Percentiles rank a stretch among this genome's conserved stretches.
phyloP scores from a whole-genome alignment of 371 early-diverging fungal genomes.

The Haplosporangium sp. region DNA sequence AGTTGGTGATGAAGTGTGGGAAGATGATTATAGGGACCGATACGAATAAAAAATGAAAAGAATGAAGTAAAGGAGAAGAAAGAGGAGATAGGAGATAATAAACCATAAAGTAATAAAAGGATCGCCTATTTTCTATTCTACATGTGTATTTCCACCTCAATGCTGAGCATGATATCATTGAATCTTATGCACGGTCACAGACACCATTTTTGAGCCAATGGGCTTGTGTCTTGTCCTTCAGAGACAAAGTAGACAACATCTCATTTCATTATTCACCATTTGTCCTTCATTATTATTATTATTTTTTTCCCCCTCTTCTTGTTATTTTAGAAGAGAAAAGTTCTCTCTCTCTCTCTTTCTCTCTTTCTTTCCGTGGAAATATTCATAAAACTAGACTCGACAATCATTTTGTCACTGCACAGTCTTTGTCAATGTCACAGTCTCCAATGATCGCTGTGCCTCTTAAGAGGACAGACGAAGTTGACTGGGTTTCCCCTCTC shows the following conservation, averaged over 20 bases:
- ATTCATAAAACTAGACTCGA: background rate
- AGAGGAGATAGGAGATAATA: background rate
- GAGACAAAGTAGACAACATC: no score
- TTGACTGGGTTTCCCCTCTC: conserved; percentile 88
- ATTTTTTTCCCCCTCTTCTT: no score
- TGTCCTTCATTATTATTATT: no score
- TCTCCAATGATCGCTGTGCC: conserved; percentile 63
- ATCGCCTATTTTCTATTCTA: no score
- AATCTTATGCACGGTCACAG: no score
- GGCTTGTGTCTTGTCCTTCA: no score
- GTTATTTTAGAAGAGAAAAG: background rate
- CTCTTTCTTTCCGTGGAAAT: background rate
- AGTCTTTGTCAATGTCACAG: conserved; percentile 37
- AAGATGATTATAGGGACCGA: background rate
- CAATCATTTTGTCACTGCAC: background rate
- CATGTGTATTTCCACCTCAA: no score
- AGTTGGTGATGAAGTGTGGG: background rate
- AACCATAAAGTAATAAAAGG: no score
- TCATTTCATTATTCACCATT: no score
- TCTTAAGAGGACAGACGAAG: conserved; percentile 88
- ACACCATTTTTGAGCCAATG: no score
- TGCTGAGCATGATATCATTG: no score
- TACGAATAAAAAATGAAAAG: background rate
- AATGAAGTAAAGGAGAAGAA: background rate
- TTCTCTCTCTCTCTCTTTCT: background rate